Base-by-base conservation (phyloP, 192 early-diverging fungal genomes). In the Mortierella antarctica region DNA sequence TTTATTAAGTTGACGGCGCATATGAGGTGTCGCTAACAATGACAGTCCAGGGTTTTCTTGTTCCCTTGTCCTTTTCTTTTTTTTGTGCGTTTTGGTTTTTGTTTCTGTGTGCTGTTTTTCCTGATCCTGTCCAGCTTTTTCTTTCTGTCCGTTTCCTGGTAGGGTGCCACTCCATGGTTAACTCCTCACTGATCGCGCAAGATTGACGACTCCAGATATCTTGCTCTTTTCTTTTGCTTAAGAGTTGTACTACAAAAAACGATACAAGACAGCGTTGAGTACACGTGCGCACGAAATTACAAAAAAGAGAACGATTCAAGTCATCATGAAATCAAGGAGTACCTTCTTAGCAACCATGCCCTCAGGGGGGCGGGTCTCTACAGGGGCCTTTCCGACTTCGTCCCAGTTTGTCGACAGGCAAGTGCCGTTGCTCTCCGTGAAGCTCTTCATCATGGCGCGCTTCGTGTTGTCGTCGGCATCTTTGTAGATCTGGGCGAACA, bases 371-470 rank as follows among this genome's bases (percentile, higher is more conserved):
- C 92, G 89, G 14, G 92, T 92, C 84, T 97, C 95, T 11, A 97
- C 96, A 15, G 85, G 82, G 60, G 89, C 90, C 84, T 93, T 92
- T 42, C 89, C 88, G 52, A 99, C 96, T 83, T 97, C 95, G 40
- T 85, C 86, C 97, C 97, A 99, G 82, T 99, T 97, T 42, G 97
- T 99, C 62, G 91, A 93, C 46, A 99, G 86, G 60, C 90, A 90
- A 0, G 98, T 99, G 31, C 98, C 98, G 62, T 95, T 95, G 83
- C 92, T 95, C 82, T 99, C 98, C 6, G 92, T 88, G 82, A 94
- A 99, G 77, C 94, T 95, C 87, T 99, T 99, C 89, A 98, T 92
- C 98, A 99, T 99, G 1, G 98, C 97, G 21, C 93, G 86, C 59
- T 88, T 87, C 9, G 94, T 93, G 56, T 99, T 93, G 18, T 94